Base-by-base conservation (phyloP, 306 rosid genomes). In the Hippophae gyantsensis region DNA sequence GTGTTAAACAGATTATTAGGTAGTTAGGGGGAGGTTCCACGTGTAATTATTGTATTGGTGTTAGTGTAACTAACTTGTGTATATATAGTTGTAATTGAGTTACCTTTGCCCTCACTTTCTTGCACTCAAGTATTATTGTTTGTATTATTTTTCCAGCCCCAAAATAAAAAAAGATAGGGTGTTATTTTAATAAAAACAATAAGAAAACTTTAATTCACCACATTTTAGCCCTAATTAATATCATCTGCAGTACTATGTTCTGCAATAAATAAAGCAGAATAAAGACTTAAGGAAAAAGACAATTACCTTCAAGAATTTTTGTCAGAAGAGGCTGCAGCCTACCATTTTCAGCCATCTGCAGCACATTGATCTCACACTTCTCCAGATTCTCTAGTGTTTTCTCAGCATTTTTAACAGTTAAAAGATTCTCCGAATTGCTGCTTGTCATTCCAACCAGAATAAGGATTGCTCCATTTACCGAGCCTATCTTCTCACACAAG, bases 361-460 rank as follows among this genome's bases (percentile, higher is more conserved):
- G 76, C 79, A 93, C 96, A 70, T 93, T 88, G 77, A 68, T 82
- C 81, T 86, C 99, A 53, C 47, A 86, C 76, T 75, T 84, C 76
- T 82, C 94, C 67, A 93, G 79, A 76, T 93, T 88, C 71, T 88
- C 89, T 61, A 93, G 69, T 38, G 90, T 88, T 80, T 74, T 80
- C 1, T 84, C 86, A 38, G 97, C 97, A 66, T 80, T 86, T 67
- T 80, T 86, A 57, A 88, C 86, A 6, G 94, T 86, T 63, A 69
- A 61, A 64, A 86, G 45, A 71, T 93, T 82, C 76, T 88, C 95
- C 9, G 99, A 88, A 18, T 86, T 84, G 80, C 99, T 93, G 76
- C 85, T 84, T 67, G 95, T 78, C 97, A 88, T 93, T 72, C 99
- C 96, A 66, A 93, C 95, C 74, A 93, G 74, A 64, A 93, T 86